phyloP scores from a whole-genome alignment of 352 stramenopile species.

The Phytopythium boreale region DNA sequence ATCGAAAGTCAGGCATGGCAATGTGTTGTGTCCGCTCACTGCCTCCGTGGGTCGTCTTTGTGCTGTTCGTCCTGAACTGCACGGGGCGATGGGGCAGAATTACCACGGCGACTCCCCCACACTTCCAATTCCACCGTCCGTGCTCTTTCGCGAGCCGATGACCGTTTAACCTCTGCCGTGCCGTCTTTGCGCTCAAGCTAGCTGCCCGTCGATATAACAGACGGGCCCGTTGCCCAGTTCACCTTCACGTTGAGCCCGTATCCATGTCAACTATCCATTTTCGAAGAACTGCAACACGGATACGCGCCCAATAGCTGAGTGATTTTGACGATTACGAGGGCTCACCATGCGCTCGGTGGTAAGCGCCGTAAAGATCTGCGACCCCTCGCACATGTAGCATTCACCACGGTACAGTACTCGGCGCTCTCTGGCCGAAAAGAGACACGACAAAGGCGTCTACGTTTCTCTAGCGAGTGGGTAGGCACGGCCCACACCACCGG shows the following conservation, averaged over 20 bases:
- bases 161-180: neutral
- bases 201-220: neutral
- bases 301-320: neutral
- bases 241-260: neutral
- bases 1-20: neutral
- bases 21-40: neutral
- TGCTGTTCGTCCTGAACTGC: neutral
- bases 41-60: neutral
- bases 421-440: neutral
- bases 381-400: neutral
- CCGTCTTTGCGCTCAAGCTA: neutral
- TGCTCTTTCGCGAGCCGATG: neutral
- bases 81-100: too few relatives aligned
- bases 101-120: too few relatives aligned
- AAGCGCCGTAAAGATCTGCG: neutral
- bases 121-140: too few relatives aligned
- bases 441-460: neutral
- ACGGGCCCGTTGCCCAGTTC: neutral
- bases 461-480: neutral
- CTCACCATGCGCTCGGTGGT: neutral
- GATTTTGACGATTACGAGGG: neutral
- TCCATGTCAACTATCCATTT: neutral
- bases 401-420: neutral
- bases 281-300: neutral
- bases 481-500: neutral